phyloP scores from a whole-genome alignment of 2,329 filamentous ascomycete species.

The Ophiostoma fasciatum region DNA sequence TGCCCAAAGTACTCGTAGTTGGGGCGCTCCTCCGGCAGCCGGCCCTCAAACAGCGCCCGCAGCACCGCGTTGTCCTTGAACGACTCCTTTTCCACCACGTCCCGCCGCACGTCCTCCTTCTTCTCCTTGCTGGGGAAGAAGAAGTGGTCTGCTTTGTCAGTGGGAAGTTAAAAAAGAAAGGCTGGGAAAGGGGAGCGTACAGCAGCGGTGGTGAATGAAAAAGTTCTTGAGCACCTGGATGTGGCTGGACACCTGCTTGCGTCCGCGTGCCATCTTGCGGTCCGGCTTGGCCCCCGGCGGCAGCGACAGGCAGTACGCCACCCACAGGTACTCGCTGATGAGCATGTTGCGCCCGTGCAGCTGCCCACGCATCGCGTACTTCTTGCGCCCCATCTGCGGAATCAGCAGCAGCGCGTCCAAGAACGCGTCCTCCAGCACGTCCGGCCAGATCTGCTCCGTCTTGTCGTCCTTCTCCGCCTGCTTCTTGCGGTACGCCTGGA shows the following conservation, averaged over 20 bases:
- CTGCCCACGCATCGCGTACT: constrained; percentile 49
- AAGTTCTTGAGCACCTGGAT: constrained; percentile 58
- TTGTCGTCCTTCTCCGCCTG: constrained; percentile 49
- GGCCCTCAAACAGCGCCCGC: constrained; percentile 41
- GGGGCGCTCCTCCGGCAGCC: constrained; percentile 41
- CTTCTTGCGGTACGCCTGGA: constrained; percentile 50
- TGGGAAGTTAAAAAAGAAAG: constrained; percentile 7
- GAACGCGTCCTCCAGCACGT: constrained; percentile 50
- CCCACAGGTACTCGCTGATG: constrained; percentile 53
- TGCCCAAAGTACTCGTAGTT: constrained; percentile 48
- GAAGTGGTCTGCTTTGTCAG: constrained; percentile 34
- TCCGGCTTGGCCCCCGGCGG: constrained; percentile 31
- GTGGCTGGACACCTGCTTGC: constrained; percentile 56
- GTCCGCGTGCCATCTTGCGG: constrained; percentile 28
- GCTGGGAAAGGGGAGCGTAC: constrained; percentile 27
- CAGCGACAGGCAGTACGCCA: constrained; percentile 30
- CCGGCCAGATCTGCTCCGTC: constrained; percentile 46
- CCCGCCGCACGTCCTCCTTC: constrained; percentile 31
- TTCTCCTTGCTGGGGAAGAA: constrained; percentile 41
- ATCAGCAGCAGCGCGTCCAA: constrained; percentile 52
- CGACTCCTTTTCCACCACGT: constrained; percentile 30
- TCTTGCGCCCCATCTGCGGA: constrained; percentile 50
- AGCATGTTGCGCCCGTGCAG: constrained; percentile 56
- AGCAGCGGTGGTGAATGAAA: constrained; percentile 45
- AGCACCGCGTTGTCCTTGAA: constrained; percentile 53